Evolutionary conservation across 495 filamentous ascomycete species (phyloP), one percentile per base, ranked within the genome.

Genomic region (Staphylotrichum longicolle): DNA sequence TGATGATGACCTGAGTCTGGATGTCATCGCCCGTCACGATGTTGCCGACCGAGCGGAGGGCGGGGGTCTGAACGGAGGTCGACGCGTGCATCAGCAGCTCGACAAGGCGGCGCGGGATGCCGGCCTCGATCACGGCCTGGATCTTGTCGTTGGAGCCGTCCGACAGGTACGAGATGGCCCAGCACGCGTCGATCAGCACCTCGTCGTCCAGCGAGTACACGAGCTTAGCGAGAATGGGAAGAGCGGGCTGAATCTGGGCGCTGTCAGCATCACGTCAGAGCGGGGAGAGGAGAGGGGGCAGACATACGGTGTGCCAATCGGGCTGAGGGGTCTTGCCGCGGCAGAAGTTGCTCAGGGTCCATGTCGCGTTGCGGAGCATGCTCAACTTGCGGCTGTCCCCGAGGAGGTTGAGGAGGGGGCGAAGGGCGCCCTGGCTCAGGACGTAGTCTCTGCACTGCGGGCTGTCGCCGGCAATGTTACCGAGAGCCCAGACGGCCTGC

Each of bases 271-370:
- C 67, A 58, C 63, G 61, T 54, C 61, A 50, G 40, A 27, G 49
- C n/a, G 57, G 54, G 57, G 14, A 12, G n/a, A 27, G 40, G 15
- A 35, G 32, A 14, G n/a, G n/a, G 3, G n/a, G 42, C 14, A 1
- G 57, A 83, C 87, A 75, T 81, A 96, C 92, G 3, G 91, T 97
- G 70, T 87, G 83, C 95, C 95, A 99, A 73, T 99, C 94, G 20
- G 95, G 95, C 77, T 99, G 95, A 42, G 95, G 95, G 4, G 93
- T 96, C 84, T 98, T 99, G 76, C 95, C 95, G 82, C 95, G 93
- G 80, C 95, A 99, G 80, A 99, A 99, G 80, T 99, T 99, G 82
- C 95, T 98, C 54, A 99, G 81, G 32, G 95, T 99, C 95, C 95
- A 99, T 33, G 95, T 98, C 32, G 95, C 95, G 73, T 99, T 99